Evolutionary conservation across 306 rosid genomes (phyloP).

Genomic region (Cicer chorassanicum): DNA sequence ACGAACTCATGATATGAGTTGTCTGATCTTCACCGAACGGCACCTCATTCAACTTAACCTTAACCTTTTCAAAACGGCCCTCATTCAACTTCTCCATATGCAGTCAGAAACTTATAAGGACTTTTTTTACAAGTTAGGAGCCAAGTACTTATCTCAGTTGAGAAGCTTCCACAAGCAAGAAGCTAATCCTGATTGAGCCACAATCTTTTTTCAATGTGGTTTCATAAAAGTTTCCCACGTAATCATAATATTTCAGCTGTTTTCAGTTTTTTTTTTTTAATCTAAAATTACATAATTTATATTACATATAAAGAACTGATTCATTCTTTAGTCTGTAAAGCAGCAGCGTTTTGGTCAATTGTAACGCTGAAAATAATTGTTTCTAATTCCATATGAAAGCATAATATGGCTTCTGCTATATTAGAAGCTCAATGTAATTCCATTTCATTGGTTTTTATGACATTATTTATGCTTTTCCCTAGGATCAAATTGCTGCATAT

Average conservation of each 20-base stretch:
- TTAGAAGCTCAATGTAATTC: constrained; percentile 13
- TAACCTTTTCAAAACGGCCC: background rate
- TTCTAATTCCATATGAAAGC: constrained; percentile 19
- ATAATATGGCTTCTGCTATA: constrained; percentile 6
- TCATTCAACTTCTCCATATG: background rate
- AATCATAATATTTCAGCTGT: background rate
- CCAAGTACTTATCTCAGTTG: background rate
- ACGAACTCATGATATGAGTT: background rate
- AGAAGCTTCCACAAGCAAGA: background rate
- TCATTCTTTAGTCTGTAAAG: background rate
- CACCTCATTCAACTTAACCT: background rate
- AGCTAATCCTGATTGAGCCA: background rate
- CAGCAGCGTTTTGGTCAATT: constrained; percentile 17
- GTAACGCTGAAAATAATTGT: constrained; percentile 9
- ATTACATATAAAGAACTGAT: background rate
- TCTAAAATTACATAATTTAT: background rate
- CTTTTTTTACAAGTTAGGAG: background rate
- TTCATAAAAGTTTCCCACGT: background rate
- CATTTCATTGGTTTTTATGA: constrained; percentile 31
- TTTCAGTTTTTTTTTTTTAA: background rate
- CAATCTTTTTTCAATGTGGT: background rate
- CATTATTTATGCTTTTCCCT: constrained; percentile 29
- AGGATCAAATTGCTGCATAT: constrained; percentile 95
- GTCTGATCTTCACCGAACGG: background rate
- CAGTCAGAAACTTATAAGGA: background rate